These are phyloP conservation scores for Colletotrichum camelliae DNA, from an alignment of 2,329 filamentous ascomycete species.

Conservation along the genomic window DNA sequence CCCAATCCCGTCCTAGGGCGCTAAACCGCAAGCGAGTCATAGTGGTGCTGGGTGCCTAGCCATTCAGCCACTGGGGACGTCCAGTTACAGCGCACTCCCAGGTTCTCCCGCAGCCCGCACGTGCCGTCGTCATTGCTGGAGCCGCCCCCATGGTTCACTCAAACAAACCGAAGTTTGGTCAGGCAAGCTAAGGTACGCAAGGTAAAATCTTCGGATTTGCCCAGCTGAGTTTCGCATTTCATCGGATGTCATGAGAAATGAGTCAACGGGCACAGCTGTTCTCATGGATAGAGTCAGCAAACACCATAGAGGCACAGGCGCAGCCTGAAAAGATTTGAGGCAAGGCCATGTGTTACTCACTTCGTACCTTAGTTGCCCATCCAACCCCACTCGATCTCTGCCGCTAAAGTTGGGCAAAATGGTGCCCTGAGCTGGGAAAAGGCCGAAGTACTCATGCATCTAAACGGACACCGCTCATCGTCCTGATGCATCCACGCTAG, in stretches of 20 bases:
- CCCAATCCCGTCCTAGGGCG: conserved; percentile 16
- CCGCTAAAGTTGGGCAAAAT: not conserved
- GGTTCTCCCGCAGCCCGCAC: not conserved
- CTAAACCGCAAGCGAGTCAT: conserved; percentile 21
- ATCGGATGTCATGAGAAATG: not conserved
- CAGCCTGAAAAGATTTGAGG: not conserved
- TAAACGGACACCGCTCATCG: not conserved
- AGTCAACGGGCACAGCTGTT: not conserved
- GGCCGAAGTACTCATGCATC: not conserved
- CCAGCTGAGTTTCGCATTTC: not conserved
- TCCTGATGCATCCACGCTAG: not conserved
- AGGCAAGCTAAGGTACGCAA: not conserved
- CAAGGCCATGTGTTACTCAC: not conserved
- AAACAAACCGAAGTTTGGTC: not conserved
- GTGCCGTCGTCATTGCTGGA: not conserved
- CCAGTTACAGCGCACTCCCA: not conserved
- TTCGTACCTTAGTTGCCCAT: not conserved
- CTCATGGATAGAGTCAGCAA: not conserved
- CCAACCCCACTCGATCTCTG: conserved; percentile 2
- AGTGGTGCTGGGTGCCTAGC: not conserved
- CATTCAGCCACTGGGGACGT: not conserved
- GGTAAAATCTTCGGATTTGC: not conserved
- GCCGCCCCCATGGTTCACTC: not conserved
- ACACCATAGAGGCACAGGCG: not conserved
- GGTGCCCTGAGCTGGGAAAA: not conserved